Conservation (phyloP, 1,284 basidiomycete species). For the Agroathelia rolfsii region DNA sequence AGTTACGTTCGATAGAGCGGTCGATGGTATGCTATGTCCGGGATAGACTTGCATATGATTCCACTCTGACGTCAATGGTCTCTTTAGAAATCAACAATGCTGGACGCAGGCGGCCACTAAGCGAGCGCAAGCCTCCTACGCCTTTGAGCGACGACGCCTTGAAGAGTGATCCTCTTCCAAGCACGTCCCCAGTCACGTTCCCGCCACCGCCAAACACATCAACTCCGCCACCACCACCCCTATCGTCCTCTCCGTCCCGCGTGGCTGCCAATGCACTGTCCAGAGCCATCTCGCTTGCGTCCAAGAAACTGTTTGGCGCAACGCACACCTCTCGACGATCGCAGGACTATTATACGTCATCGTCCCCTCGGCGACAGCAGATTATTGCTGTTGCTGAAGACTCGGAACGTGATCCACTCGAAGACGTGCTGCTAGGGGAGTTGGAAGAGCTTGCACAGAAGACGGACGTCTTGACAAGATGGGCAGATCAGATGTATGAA, state of each 20-base stretch:
- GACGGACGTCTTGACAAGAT: slow-evolving; percentile 85
- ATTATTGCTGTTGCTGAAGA: too few species aligned
- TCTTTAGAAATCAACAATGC: slow-evolving; percentile 28
- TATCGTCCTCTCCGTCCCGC: slow-evolving; percentile 56
- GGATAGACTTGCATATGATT: slow-evolving; percentile 6
- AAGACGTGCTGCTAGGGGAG: slow-evolving; percentile 65
- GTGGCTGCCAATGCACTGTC: slow-evolving; percentile 68
- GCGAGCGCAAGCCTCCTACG: slow-evolving; percentile 41
- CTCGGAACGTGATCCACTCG: slow-evolving; percentile 60
- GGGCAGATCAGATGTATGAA: slow-evolving; percentile 89
- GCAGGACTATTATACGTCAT: slow-evolving; percentile 27
- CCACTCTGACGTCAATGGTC: background rate
- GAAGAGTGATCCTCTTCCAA: slow-evolving; percentile 21
- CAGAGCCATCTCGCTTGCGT: slow-evolving; percentile 79
- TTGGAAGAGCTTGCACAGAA: slow-evolving; percentile 92
- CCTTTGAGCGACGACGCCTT: slow-evolving; percentile 35
- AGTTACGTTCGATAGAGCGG: slow-evolving; percentile 68
- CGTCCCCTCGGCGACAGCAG: slow-evolving; percentile 43
- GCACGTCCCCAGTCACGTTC: slow-evolving; percentile 39
- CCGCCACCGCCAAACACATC: slow-evolving; percentile 47
- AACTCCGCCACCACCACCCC: slow-evolving; percentile 30
- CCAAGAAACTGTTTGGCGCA: slow-evolving; percentile 83
- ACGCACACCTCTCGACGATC: slow-evolving; percentile 29
- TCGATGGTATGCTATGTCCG: slow-evolving; percentile 47
- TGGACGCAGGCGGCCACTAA: slow-evolving; percentile 45